These are phyloP conservation scores for Penicillium sp. DNA, from an alignment of 2,329 filamentous ascomycete species.

Conservation along the genomic window DNA sequence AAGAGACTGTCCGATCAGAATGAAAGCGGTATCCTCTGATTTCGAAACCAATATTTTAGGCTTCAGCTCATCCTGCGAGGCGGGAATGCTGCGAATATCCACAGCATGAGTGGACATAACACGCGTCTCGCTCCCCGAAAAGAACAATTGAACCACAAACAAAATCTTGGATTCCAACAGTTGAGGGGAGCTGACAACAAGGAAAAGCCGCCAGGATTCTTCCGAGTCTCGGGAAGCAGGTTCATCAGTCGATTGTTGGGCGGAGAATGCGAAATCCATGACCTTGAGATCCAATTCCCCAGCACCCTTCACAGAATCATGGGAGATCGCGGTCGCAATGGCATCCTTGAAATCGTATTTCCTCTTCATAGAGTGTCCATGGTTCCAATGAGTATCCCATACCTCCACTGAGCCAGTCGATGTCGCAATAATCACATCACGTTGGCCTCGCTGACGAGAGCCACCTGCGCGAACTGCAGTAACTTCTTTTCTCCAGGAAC, in stretches of 20 bases:
- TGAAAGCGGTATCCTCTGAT: slow-evolving; percentile 72
- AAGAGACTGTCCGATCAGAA: slow-evolving; percentile 72
- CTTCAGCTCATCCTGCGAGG: slow-evolving; percentile 39
- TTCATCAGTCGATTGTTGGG: slow-evolving; percentile 15
- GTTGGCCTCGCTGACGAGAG: slow-evolving; percentile 69
- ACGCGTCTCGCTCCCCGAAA: slow-evolving; percentile 51
- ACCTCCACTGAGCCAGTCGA: slow-evolving; percentile 70
- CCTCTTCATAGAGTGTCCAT: slow-evolving; percentile 68
- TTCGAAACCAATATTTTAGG: slow-evolving; percentile 72
- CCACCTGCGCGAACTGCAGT: slow-evolving; percentile 72
- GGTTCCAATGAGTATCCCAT: slow-evolving; percentile 86
- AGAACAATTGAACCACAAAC: slow-evolving; percentile 64
- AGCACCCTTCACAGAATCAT: slow-evolving; percentile 49
- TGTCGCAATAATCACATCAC: slow-evolving; percentile 75
- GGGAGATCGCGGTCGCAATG: slow-evolving; percentile 59
- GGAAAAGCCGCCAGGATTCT: slow-evolving; percentile 52
- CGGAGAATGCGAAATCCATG: slow-evolving; percentile 68
- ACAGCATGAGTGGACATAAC: slow-evolving; percentile 66
- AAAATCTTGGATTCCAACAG: slow-evolving; percentile 56
- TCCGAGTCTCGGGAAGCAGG: slow-evolving; percentile 47
- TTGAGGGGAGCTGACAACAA: slow-evolving; percentile 56
- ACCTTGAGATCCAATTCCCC: slow-evolving; percentile 62
- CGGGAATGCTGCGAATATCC: slow-evolving; percentile 56
- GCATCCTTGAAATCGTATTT: slow-evolving; percentile 66
- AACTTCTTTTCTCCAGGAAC: slow-evolving; percentile 68